Evolutionary conservation across 2,329 filamentous ascomycete genomes (phyloP).

Genomic region (Fusarium stilboides): DNA sequence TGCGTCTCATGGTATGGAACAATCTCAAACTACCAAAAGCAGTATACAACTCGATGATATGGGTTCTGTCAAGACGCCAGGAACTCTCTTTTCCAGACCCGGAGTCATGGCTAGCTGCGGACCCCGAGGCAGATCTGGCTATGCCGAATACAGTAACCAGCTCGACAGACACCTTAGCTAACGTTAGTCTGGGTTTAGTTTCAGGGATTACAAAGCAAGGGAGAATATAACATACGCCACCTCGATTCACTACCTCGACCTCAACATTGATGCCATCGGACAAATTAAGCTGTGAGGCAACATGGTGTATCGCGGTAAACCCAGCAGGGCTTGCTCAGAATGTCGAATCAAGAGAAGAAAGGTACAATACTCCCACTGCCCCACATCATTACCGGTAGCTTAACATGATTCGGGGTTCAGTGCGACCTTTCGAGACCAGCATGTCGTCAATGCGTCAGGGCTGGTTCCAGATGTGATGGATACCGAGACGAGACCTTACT

Average conservation of each 20-base stretch:
- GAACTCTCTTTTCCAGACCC: background rate
- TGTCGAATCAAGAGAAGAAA: constrained; percentile 5
- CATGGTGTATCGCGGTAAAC: constrained; percentile 2
- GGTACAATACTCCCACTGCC: no score
- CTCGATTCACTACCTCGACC: background rate
- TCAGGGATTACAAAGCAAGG: background rate
- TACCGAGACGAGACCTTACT: background rate
- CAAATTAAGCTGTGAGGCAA: background rate
- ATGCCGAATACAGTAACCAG: background rate
- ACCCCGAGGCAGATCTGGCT: background rate
- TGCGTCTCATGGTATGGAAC: background rate
- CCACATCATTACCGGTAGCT: background rate
- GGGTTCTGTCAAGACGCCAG: background rate
- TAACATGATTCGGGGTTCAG: background rate
- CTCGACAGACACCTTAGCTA: background rate
- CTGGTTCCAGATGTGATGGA: background rate
- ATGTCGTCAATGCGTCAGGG: background rate
- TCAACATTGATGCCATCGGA: background rate
- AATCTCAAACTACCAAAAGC: background rate
- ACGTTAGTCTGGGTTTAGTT: background rate
- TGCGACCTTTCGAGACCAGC: background rate
- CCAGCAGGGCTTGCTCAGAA: background rate
- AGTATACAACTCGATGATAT: constrained; percentile 1
- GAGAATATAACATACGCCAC: background rate
- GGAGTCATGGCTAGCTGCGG: background rate